These are phyloP conservation scores for Penicillium sp. DNA, from an alignment of 2,329 filamentous ascomycete genomes.

Conservation along the genomic window DNA sequence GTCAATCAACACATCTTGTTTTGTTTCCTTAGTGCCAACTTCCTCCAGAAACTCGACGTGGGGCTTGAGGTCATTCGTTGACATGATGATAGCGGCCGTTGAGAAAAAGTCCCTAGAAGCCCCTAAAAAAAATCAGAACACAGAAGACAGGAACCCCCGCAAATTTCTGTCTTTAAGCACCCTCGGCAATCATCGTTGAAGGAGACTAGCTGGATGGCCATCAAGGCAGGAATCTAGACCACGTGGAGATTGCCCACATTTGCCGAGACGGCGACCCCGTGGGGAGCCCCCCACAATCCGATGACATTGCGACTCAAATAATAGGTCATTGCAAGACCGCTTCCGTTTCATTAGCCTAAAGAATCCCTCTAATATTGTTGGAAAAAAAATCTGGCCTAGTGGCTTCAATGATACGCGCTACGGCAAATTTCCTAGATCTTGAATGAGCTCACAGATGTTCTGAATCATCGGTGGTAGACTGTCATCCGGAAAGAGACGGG, in stretches of 20 bases:
- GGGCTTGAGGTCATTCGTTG: constrained; percentile 7
- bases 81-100: background rate
- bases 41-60: constrained; percentile 19
- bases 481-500: constrained; percentile 9
- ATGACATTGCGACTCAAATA: background rate
- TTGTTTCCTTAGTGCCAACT: constrained; percentile 3
- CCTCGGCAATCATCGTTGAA: background rate
- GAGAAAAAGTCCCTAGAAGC: background rate
- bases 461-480: constrained; percentile 16
- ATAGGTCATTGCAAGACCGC: background rate
- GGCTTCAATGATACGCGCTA: background rate
- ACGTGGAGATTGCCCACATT: background rate
- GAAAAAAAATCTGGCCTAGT: background rate
- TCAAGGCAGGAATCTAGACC: background rate
- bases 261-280: constrained; percentile 4
- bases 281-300: constrained; percentile 12
- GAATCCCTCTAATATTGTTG: no score
- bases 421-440: constrained; percentile 15
- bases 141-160: background rate
- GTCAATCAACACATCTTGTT: constrained; percentile 16
- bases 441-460: constrained; percentile 16
- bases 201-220: no score
- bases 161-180: background rate
- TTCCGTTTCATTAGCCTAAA: background rate
- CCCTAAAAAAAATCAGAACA: background rate